Evolutionary conservation across 371 early-diverging fungal species (phyloP).

Genomic region (Mucor lusitanicus): DNA sequence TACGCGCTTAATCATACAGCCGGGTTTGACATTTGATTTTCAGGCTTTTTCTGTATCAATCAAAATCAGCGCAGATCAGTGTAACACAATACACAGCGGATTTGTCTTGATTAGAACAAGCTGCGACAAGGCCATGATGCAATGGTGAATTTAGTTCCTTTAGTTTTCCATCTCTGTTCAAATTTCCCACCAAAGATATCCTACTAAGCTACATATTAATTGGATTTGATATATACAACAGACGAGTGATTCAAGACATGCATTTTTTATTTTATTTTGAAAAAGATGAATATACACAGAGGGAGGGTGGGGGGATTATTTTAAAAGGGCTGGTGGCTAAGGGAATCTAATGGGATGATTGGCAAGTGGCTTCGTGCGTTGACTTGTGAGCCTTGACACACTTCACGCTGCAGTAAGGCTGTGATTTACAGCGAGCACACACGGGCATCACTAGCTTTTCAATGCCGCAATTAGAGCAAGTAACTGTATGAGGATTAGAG

Average conservation of each 20-base stretch:
- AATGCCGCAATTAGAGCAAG: slow-evolving; percentile 20
- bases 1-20: background rate
- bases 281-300: background rate
- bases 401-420: slow-evolving; percentile 26
- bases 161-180: background rate
- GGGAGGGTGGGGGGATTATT: background rate
- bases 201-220: background rate
- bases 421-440: slow-evolving; percentile 23
- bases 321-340: background rate
- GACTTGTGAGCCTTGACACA: slow-evolving; percentile 25
- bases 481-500: background rate
- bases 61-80: background rate
- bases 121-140: background rate
- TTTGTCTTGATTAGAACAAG: background rate
- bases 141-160: background rate
- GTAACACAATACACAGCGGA: background rate
- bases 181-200: too few relatives aligned
- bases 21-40: background rate
- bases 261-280: background rate
- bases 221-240: too few relatives aligned
- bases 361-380: slow-evolving; percentile 11
- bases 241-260: background rate
- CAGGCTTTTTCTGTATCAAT: background rate
- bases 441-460: slow-evolving; percentile 28
- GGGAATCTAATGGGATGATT: slow-evolving; percentile 1